Evolutionary conservation across 331 rosid genomes (phyloP).

Genomic region (Erythrophleum ivorense): DNA sequence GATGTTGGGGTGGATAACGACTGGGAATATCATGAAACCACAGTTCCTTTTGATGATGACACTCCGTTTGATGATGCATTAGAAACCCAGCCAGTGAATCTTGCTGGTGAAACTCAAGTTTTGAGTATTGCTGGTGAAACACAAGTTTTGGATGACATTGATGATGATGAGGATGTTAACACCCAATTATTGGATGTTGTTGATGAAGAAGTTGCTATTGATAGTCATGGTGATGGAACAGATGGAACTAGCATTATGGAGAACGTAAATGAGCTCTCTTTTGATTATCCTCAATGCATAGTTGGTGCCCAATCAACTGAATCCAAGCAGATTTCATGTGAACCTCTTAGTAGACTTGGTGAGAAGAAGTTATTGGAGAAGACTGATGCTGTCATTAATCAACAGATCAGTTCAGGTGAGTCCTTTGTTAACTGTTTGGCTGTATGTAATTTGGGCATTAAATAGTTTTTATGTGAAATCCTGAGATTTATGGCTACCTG

Average conservation of each 20-base stretch:
- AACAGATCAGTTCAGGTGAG: conserved; percentile 56
- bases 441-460: not conserved
- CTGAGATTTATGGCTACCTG: not conserved
- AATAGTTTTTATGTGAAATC: not conserved
- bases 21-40: conserved; percentile 39
- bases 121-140: conserved; percentile 55
- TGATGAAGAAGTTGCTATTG: conserved; percentile 46
- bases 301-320: conserved; percentile 32
- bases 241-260: conserved; percentile 61
- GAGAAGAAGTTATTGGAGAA: conserved; percentile 36
- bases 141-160: conserved; percentile 56
- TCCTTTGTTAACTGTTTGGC: not conserved
- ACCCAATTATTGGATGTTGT: conserved; percentile 58
- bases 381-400: conserved; percentile 12
- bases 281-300: conserved; percentile 40
- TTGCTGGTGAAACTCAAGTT: conserved; percentile 50
- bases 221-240: conserved; percentile 43
- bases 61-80: conserved; percentile 40
- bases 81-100: conserved; percentile 50
- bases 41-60: conserved; percentile 45
- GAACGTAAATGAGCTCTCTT: conserved; percentile 38
- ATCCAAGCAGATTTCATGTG: conserved; percentile 22
- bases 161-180: conserved; percentile 35
- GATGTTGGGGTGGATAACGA: conserved; percentile 35
- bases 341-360: conserved; percentile 8